Conservation (phyloP, 2,329 filamentous ascomycete genomes). For the Hypoxylon sp. region DNA sequence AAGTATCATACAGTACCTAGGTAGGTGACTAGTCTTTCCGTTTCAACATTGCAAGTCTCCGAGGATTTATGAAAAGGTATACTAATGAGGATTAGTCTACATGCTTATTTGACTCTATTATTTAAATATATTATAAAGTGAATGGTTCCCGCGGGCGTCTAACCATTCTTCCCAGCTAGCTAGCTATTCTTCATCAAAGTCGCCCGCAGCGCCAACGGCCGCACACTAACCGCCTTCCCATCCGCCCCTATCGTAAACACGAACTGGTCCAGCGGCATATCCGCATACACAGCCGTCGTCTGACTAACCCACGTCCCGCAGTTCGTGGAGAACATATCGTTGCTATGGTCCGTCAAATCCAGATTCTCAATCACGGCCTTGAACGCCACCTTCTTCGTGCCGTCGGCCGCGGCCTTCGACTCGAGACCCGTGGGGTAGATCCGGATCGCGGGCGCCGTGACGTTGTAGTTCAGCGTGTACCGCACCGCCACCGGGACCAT, state of each 20-base stretch:
- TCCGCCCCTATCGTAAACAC: constrained; percentile 48
- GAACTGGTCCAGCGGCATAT: constrained; percentile 53
- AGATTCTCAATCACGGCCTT: constrained; percentile 52
- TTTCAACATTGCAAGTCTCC: not conserved
- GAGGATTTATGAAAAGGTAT: not conserved
- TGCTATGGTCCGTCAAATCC: constrained; percentile 37
- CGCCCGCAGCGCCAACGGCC: constrained; percentile 50
- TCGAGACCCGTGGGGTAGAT: constrained; percentile 52
- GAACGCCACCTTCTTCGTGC: constrained; percentile 43
- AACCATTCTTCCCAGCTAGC: not conserved
- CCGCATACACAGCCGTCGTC: constrained; percentile 49
- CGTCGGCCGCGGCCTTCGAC: constrained; percentile 18
- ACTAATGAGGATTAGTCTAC: not conserved
- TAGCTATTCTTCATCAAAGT: constrained; percentile 37
- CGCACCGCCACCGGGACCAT: constrained; percentile 49
- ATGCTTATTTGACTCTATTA: not conserved
- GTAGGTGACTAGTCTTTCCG: no score
- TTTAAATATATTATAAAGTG: not conserved
- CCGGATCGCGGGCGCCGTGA: constrained; percentile 48
- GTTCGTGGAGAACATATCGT: constrained; percentile 51
- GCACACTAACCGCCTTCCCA: constrained; percentile 46
- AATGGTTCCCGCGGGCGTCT: not conserved
- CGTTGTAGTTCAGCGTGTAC: constrained; percentile 50
- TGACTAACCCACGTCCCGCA: constrained; percentile 53
- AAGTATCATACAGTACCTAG: no score